Conservation (phyloP, 2,329 filamentous ascomycete species). For the Gnomoniopsis smithogilvyi region DNA sequence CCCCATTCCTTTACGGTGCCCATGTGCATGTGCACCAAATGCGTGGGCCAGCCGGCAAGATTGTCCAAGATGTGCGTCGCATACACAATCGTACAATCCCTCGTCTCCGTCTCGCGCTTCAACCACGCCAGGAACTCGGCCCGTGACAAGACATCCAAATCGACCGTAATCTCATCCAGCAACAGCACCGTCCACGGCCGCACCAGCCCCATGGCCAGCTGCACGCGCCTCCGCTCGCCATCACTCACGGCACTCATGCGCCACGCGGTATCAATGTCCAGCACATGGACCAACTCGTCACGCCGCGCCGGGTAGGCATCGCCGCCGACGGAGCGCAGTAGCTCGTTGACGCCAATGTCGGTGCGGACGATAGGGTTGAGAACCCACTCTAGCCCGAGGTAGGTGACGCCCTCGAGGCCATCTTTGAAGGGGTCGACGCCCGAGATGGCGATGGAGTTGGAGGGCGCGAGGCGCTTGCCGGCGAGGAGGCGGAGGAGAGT, state of each 20-base stretch:
- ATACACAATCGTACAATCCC: conserved; percentile 90
- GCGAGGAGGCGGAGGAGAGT: conserved; percentile 92
- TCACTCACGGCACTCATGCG: conserved; percentile 95
- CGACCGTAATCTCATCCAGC: conserved; percentile 95
- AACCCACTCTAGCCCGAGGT: conserved; percentile 97
- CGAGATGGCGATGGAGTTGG: conserved; percentile 69
- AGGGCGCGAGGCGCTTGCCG: conserved; percentile 88
- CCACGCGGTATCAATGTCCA: conserved; percentile 91
- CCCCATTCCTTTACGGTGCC: conserved; percentile 88
- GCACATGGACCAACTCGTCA: conserved; percentile 81
- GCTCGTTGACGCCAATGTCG: conserved; percentile 86
- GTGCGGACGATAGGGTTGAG: conserved; percentile 94
- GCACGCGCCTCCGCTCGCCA: conserved; percentile 85
- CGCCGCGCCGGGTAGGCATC: conserved; percentile 76
- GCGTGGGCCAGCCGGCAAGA: conserved; percentile 88
- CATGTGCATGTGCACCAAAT: conserved; percentile 92
- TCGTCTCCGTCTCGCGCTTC: conserved; percentile 77
- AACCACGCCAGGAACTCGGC: conserved; percentile 84
- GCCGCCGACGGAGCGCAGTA: conserved; percentile 82
- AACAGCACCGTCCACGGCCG: conserved; percentile 88
- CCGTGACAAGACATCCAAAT: conserved; percentile 83
- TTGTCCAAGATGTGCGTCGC: conserved; percentile 98
- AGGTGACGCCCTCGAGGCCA: conserved; percentile 88
- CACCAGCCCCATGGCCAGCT: conserved; percentile 92
- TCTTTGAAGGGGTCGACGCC: conserved; percentile 91